Base-by-base conservation (phyloP, 73 alveolate species). In the Symbiodinium natans region DNA sequence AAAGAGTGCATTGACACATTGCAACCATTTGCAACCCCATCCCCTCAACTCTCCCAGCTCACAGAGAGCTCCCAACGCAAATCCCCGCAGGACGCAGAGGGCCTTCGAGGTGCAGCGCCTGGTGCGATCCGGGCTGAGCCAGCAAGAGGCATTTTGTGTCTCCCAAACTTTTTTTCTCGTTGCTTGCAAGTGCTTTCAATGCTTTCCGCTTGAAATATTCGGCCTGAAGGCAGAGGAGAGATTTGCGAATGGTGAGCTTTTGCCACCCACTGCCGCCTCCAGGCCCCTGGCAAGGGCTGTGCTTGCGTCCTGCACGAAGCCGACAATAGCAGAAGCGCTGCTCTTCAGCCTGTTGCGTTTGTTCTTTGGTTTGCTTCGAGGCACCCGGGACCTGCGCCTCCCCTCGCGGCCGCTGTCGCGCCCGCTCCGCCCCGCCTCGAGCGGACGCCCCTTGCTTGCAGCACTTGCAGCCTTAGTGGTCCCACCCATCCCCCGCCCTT, bases 81-180 rank as follows among this genome's bases (percentile, higher is more conserved):
- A 9, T 52, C n/a, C n/a, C n/a, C 23, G 75, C 68, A 89, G 95
- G 95, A 89, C 95, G 41, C 95, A 89, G 73, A 52, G 75, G 6
- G 95, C 95, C 86, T 89, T 89, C 43, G 95, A 89, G 48, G 75
- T 89, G 74, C 95, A 89, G 74, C 95, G 95, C 87, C 75, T 46
- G 39, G 33, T 89, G 46, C 86, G 95, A 10, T 86, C 95, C 0
- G 95, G 95, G 29, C 10, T 59, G 34, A 59, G 48, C 31, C 23
- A 59, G 34, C 59, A 89, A 11, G 95, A 89, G 95, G 95, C 86
- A 9, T 9, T 10, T 52, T 10, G 19, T 52, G 71, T 29, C 27
- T 21, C 75, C 27, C 1, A 2, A 56, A 29, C 59, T 39, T 82
- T 75, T 21, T 29, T 21, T 21, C 31, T 29, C 27, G 75, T 56